Evolutionary conservation across 768 basidiomycete genomes (phyloP), one percentile per base, ranked within the genome.

Genomic region (Lentinula sp.): DNA sequence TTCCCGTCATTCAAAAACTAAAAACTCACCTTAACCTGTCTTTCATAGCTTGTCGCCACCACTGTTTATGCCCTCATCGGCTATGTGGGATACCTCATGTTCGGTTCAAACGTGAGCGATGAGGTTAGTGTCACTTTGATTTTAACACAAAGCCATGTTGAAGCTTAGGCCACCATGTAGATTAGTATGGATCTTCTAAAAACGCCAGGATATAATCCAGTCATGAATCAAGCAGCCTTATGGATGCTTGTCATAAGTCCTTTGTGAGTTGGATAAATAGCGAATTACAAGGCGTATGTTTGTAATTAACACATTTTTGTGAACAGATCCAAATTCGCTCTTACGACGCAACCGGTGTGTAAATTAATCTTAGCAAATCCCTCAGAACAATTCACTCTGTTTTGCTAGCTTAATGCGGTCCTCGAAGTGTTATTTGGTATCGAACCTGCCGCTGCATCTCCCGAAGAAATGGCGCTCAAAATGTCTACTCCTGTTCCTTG

Each of bases 31-130:
- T 28, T 3, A 3, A 28, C 28, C 2, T 28, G 28, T 28, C 28
- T 8, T 9, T n/a, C n/a, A 23, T 54, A 90, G 88, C 65, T 77
- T 20, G 76, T 86, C 51, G 84, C 90, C 20, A 87, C 88, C 0
- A 73, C 77, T 39, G 74, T 91, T 33, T 87, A 87, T 64, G 70
- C 76, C n/a, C 62, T 88, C 10, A 86, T 94, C 33, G 93, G 90
- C 4, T 83, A 81, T 49, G 86, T 85, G 18, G 96, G 95, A 0
- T 98, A 97, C 66, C 72, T 91, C 18, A 98, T 98, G 96, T 95
- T 93, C 69, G 93, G 94, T 9, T 77, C 82, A 53, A 66, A 70
- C 36, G 92, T 95, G 53, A 85, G 85, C 66, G 91, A 91, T 61
- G 93, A 94, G 80, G 91, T 92, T 61, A 67, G 53, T 41, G 78